Evolutionary conservation across 1,284 basidiomycete genomes (phyloP).

Genomic region (Sporisorium iseilematis-ciliati): DNA sequence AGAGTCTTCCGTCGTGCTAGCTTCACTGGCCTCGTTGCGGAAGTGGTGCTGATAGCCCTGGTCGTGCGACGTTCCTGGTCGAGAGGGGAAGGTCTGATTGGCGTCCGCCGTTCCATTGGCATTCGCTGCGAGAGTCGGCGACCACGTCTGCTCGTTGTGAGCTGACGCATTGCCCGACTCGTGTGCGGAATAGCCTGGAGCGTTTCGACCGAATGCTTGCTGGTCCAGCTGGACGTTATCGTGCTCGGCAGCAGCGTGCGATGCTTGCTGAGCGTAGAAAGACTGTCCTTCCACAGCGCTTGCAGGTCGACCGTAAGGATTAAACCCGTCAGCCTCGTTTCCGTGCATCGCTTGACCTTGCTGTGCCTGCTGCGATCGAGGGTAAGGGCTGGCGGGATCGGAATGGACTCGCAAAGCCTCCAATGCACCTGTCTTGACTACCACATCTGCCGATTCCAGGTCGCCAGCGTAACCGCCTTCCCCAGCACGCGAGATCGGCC

Average conservation of each 20-base stretch:
- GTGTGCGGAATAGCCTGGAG: constrained; percentile 12
- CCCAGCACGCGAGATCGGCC: constrained; percentile 34
- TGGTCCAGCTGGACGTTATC: constrained; percentile 17
- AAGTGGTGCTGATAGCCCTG: constrained; percentile 29
- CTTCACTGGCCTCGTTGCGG: constrained; percentile 14
- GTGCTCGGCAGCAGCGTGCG: constrained; percentile 3
- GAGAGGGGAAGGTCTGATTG: constrained; percentile 20
- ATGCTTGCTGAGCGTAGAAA: constrained; percentile 21
- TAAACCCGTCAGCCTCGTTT: constrained; percentile 2
- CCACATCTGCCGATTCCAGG: constrained; percentile 34
- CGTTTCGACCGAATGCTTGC: constrained; percentile 20
- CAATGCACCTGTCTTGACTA: constrained; percentile 11
- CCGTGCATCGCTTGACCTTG: constrained; percentile 7
- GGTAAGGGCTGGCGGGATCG: constrained; percentile 33
- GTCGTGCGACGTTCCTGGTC: constrained; percentile 39
- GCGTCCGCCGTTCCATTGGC: constrained; percentile 3
- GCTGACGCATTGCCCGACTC: constrained; percentile 4
- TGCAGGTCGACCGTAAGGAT: constrained; percentile 18
- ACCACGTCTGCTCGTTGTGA: constrained; percentile 20
- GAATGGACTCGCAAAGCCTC: constrained; percentile 25
- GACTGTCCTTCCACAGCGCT: constrained; percentile 15
- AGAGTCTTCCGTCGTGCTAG: constrained; percentile 4
- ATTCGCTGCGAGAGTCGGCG: constrained; percentile 12
- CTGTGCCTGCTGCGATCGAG: constrained; percentile 13
- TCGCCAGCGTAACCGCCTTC: constrained; percentile 29